Evolutionary conservation across 2,329 filamentous ascomycete genomes (phyloP).

Genomic region (Pseudogymnoascus sp.): DNA sequence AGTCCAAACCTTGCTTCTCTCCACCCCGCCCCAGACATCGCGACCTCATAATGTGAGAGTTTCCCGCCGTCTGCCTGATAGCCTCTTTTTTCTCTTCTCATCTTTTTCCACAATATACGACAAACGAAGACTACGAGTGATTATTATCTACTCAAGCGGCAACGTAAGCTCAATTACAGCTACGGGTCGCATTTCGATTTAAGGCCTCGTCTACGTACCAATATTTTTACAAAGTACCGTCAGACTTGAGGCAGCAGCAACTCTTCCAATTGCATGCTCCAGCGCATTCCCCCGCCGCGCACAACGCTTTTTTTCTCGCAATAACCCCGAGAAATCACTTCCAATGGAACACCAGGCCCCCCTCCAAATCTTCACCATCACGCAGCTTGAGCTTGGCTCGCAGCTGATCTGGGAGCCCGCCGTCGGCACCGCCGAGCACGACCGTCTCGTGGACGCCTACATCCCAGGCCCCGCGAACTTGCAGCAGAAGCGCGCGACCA

Average conservation of each 20-base stretch:
- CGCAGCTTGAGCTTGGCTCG: slow-evolving; percentile 48
- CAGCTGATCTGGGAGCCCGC: slow-evolving; percentile 58
- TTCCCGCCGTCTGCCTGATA: neutral
- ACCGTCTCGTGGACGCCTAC: slow-evolving; percentile 50
- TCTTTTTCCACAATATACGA: slow-evolving; percentile 1
- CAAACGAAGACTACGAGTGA: neutral
- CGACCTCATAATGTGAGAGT: slow-evolving; percentile 1
- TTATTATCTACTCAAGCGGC: neutral
- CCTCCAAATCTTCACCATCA: slow-evolving; percentile 35
- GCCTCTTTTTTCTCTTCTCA: neutral
- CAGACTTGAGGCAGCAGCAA: neutral
- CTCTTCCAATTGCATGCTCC: neutral
- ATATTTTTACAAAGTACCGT: slow-evolving; percentile 2
- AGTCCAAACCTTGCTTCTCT: neutral
- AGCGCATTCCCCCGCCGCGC: neutral
- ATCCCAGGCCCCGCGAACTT: slow-evolving; percentile 44
- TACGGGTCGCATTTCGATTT: neutral
- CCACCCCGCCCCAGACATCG: neutral
- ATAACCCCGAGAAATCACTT: neutral
- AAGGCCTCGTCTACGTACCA: slow-evolving; percentile 2
- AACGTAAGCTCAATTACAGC: neutral
- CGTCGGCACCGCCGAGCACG: slow-evolving; percentile 52
- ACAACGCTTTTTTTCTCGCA: neutral
- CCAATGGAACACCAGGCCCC: neutral
- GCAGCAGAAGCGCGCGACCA: slow-evolving; percentile 48